Conservation (phyloP, 2,329 filamentous ascomycete species). For the Aspergillus proliferans region DNA sequence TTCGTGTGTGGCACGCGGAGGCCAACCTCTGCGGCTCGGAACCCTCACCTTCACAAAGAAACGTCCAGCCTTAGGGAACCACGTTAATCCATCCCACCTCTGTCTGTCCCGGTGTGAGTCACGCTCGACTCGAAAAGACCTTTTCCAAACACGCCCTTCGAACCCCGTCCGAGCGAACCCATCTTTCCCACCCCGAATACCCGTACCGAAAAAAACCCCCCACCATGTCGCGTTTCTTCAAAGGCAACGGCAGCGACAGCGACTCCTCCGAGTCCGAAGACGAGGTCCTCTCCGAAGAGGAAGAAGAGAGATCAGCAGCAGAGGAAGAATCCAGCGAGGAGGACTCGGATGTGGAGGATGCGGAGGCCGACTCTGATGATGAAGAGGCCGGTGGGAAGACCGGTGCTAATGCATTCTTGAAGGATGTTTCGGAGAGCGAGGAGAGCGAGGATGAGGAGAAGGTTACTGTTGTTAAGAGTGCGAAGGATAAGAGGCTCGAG, state of each 20-base stretch:
- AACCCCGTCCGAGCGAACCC: too few relatives aligned
- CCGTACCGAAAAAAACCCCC: conserved; percentile 13
- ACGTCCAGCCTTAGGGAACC: conserved; percentile 12
- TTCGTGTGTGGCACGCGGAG: conserved; percentile 35
- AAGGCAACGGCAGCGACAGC: conserved; percentile 89
- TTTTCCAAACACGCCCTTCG: too few relatives aligned
- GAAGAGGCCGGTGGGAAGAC: conserved; percentile 55
- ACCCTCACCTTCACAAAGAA: conserved; percentile 19
- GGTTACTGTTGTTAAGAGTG: conserved; percentile 85
- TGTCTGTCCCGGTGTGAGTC: conserved; percentile 16
- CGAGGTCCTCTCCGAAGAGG: conserved; percentile 78
- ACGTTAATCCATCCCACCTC: conserved; percentile 5
- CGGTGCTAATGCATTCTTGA: conserved; percentile 80
- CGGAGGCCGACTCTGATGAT: conserved; percentile 48
- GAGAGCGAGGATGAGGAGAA: conserved; percentile 80
- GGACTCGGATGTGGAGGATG: conserved; percentile 52
- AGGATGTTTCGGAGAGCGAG: conserved; percentile 67
- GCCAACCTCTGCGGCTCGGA: conserved; percentile 21
- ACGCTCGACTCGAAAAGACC: conserved; percentile 12
- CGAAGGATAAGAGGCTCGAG: conserved; percentile 94
- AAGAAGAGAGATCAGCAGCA: conserved; percentile 56
- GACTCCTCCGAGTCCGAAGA: conserved; percentile 91
- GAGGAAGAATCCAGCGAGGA: conserved; percentile 51
- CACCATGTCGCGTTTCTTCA: conserved; percentile 96
- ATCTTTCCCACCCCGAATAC: neutral